Conservation (phyloP, 1,284 basidiomycete species). For the Ceratobasidium sp. region DNA sequence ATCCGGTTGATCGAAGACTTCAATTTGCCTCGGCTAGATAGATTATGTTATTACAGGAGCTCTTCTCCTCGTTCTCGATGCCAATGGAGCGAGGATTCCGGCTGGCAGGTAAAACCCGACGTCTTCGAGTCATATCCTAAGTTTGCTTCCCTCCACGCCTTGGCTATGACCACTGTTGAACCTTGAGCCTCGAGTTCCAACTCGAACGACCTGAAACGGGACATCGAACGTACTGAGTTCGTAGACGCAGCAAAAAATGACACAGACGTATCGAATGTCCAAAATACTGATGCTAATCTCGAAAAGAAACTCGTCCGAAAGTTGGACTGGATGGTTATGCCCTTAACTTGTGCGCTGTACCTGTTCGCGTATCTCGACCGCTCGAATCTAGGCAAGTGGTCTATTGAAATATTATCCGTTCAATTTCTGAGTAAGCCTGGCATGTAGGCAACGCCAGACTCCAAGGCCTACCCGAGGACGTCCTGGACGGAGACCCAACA, state of each 20-base stretch:
- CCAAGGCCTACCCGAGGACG: conserved; percentile 68
- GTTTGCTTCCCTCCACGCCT: neutral
- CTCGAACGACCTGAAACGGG: neutral
- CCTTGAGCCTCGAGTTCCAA: neutral
- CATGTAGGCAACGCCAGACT: conserved; percentile 66
- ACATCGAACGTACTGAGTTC: conserved; percentile 1
- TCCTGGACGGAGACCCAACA: conserved; percentile 68
- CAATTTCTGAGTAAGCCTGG: neutral
- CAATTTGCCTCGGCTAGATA: neutral
- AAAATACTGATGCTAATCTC: neutral
- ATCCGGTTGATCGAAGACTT: neutral
- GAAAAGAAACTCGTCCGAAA: conserved; percentile 68
- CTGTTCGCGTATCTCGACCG: conserved; percentile 78
- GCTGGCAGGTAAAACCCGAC: neutral
- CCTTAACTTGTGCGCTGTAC: conserved; percentile 72
- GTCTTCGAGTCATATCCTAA: neutral
- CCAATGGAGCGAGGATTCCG: neutral
- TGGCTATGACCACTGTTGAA: neutral
- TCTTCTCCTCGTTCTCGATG: neutral
- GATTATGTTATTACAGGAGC: neutral
- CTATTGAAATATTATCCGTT: neutral
- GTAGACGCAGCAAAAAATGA: neutral
- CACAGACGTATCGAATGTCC: neutral
- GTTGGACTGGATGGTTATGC: conserved; percentile 70
- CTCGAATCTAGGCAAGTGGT: conserved; percentile 62